Base-by-base conservation (phyloP, 1,284 basidiomycete genomes). In the Polyporus tsugae region DNA sequence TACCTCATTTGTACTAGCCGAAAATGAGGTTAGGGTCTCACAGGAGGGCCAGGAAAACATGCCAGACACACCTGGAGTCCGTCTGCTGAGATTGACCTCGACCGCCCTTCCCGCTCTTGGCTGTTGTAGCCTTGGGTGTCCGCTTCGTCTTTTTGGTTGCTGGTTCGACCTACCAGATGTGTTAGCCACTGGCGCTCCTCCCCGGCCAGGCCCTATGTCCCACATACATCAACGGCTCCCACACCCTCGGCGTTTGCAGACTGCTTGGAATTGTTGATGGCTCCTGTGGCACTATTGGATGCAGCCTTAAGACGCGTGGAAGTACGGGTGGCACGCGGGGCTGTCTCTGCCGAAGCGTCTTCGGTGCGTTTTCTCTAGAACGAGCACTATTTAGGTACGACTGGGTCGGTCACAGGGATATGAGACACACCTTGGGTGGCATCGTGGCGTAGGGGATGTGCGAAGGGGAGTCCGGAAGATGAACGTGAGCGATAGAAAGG, bases 251-350 rank as follows among this genome's bases (percentile, higher is more conserved):
- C 33, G 7, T 57, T 58, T 3, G 42, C n/a, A 3, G 46, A 35
- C 5, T 49, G 9, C 22, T 42, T 60, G 19, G 58, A 44, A 29
- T 49, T 46, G 22, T 53, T 44, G 11, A 59, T 29, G 6, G 44
- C n/a, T 36, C 62, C 38, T 6, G 62, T 36, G 1, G 66, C 33
- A 6, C 69, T 70, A 19, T 66, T 65, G 9, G 67, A 22, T 9
- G 64, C 63, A n/a, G 58, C 60, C 63, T 72, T 75, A 39, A 67
- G 66, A 63, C 85, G 82, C 64, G 84, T 76, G 36, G 87, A 86
- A 67, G 84, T 84, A 65, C 84, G 85, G 55, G 86, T 88, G 53
- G 82, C 74, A 76, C 85, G 84, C 73, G 84, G 79, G 49, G 84
- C 78, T 33, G 80, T 63, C 33, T 77, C 77, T 62, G 74, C 75